Evolutionary conservation across 2,329 filamentous ascomycete species (phyloP).

Genomic region (Aspergillus ochraceoroseus): DNA sequence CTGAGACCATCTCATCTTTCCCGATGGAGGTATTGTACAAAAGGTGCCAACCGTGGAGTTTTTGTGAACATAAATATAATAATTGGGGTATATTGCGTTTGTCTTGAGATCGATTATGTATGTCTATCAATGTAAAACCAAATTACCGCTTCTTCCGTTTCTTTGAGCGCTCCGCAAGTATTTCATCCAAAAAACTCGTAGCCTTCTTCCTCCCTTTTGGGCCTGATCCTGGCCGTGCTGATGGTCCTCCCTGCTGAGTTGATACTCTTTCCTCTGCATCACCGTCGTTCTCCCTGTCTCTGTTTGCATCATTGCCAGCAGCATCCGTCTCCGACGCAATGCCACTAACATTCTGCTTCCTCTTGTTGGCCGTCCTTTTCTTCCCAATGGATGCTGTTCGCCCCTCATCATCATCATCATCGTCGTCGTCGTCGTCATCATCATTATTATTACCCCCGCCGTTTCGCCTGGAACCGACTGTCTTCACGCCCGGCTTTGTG

Average conservation of each 20-base stretch:
- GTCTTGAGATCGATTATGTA: slow-evolving; percentile 4
- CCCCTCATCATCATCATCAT: slow-evolving; percentile 42
- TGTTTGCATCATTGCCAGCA: slow-evolving; percentile 1
- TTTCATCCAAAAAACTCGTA: slow-evolving; percentile 52
- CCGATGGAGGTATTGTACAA: not conserved
- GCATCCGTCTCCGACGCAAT: slow-evolving; percentile 1
- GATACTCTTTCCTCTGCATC: slow-evolving; percentile 8
- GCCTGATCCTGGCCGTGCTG: slow-evolving; percentile 15
- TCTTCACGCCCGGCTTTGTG: not conserved
- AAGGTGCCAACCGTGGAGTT: not conserved
- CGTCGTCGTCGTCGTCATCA: no score
- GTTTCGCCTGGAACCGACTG: not conserved
- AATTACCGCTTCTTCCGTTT: slow-evolving; percentile 45
- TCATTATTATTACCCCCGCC: slow-evolving; percentile 17
- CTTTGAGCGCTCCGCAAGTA: slow-evolving; percentile 45
- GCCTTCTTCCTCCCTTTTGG: slow-evolving; percentile 38
- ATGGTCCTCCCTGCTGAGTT: slow-evolving; percentile 8
- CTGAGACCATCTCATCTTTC: not conserved
- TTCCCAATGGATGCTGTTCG: slow-evolving; percentile 38
- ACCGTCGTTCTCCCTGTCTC: slow-evolving; percentile 6
- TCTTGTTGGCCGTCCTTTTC: slow-evolving; percentile 20
- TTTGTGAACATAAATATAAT: not conserved
- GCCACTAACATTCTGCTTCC: slow-evolving; percentile 7
- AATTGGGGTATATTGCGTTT: slow-evolving; percentile 11
- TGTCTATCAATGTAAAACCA: not conserved